phyloP scores from a whole-genome alignment of 2,329 filamentous ascomycete species.

The Apiospora saccharicola region DNA sequence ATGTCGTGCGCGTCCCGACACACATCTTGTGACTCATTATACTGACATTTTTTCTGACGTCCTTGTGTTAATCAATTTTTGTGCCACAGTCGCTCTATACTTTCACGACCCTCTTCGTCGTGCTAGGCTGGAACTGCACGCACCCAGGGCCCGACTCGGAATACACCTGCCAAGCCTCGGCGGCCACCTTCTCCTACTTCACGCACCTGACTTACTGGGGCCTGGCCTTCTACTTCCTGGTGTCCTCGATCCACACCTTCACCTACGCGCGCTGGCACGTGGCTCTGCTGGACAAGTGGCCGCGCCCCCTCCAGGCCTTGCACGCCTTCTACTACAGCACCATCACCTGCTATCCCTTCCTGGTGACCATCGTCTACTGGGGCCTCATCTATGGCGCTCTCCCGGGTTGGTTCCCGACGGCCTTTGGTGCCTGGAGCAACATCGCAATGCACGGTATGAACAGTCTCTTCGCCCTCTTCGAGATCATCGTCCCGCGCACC shows the following conservation, averaged over 20 bases:
- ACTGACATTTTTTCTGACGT: neutral
- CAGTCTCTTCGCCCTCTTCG: constrained; percentile 75
- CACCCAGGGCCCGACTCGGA: constrained; percentile 47
- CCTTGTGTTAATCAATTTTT: neutral
- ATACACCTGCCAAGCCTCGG: constrained; percentile 52
- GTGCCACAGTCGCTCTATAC: constrained; percentile 62
- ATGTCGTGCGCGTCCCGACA: neutral
- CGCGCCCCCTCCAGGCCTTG: constrained; percentile 68
- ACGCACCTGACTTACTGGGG: constrained; percentile 86
- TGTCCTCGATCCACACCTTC: constrained; percentile 72
- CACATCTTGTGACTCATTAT: constrained; percentile 14
- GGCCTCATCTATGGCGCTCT: constrained; percentile 70
- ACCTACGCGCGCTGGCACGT: constrained; percentile 65
- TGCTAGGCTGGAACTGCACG: constrained; percentile 71
- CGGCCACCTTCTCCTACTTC: constrained; percentile 79
- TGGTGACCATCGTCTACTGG: constrained; percentile 79
- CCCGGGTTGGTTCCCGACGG: constrained; percentile 60
- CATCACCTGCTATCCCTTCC: constrained; percentile 68
- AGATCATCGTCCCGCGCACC: constrained; percentile 74
- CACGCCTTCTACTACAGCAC: constrained; percentile 71
- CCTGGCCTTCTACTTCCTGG: constrained; percentile 78
- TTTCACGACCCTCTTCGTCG: constrained; percentile 73
- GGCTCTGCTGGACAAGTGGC: constrained; percentile 66
- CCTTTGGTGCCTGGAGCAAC: constrained; percentile 69
- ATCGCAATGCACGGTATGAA: constrained; percentile 80